Evolutionary conservation across 192 early-diverging fungal genomes (phyloP).

Genomic region (Entomortierella lignicola): DNA sequence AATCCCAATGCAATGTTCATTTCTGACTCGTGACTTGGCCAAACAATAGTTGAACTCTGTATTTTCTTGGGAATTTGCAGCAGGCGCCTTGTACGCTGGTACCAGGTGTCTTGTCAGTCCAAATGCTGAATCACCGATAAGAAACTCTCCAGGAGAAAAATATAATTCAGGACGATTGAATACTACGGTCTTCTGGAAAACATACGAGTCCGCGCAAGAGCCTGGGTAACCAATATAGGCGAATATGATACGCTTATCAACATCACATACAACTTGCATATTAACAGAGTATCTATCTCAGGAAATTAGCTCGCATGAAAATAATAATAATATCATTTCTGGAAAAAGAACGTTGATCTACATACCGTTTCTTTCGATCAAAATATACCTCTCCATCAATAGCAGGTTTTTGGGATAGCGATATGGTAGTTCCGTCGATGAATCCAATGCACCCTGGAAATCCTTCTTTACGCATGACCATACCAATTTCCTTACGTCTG

Average conservation of each 20-base stretch:
- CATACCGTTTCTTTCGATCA: conserved; percentile 8
- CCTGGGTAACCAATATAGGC: neutral
- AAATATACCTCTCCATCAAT: neutral
- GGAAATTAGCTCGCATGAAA: too few relatives aligned
- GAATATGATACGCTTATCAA: conserved; percentile 7
- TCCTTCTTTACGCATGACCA: conserved; percentile 15
- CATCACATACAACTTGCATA: conserved; percentile 8
- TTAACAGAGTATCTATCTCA: conserved; percentile 16
- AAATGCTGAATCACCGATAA: neutral
- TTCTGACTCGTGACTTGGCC: neutral
- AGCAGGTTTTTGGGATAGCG: neutral
- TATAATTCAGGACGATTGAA: neutral
- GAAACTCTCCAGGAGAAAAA: conserved; percentile 1
- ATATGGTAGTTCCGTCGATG: conserved; percentile 20
- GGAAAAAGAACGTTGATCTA: neutral
- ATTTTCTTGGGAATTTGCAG: neutral
- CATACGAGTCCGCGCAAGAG: neutral
- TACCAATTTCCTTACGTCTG: conserved; percentile 9
- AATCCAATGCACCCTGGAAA: conserved; percentile 33
- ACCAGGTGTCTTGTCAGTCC: neutral
- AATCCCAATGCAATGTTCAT: neutral
- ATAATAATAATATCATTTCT: neutral
- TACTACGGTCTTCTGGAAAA: neutral
- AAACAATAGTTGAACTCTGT: neutral
- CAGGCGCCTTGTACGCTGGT: neutral